Base-by-base conservation (phyloP, 2,329 filamentous ascomycete species). In the Calonectria henricotiae region DNA sequence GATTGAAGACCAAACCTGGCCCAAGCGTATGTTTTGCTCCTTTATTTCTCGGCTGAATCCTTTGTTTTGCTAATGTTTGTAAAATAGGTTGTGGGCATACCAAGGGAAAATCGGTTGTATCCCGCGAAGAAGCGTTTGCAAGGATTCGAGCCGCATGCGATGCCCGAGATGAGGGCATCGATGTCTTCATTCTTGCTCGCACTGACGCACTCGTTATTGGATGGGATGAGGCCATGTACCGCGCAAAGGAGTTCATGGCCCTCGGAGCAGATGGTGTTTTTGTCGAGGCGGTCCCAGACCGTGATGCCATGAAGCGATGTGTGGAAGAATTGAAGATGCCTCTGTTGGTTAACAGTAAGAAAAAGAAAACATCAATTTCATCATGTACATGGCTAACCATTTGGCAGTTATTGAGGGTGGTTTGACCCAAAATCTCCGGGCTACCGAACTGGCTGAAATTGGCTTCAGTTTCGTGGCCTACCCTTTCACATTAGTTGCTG, bases 1-100 rank as follows among this genome's bases (percentile, higher is more conserved):
- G 83, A 85, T 87, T 68, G 85, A 86, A 67, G 85, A 86, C 62
- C 85, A 86, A 71, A 85, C 82, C 0, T 87, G 85, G 85, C 85
- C 85, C 4, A 87, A 87, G 69, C 76, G 85, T 86, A 76, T 71
- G 81, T 67, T 9, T 20, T n/a, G 7, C 12, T 13, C 11, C 13
- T 17, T 37, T 12, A 20, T 9, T 30, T 2, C 13, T 7, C 17
- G 6, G 35, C 17, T 25, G 32, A 12, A 13, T 11, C 32, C 9
- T 23, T 23, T 23, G 27, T 46, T 20, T 23, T 20, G n/a, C 39
- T 65, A 20, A 61, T 25, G 17, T 51, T 35, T 55, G 20, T 1
- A 7, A 0, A 0, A 2, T 11, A 79, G 77, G 76, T 6, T 79
- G 77, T 39, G 77, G 77, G 0, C 85, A 87, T 69, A 86, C 84